Base-by-base conservation (phyloP, 2,329 filamentous ascomycete genomes). In the Ophiostoma piceae region DNA sequence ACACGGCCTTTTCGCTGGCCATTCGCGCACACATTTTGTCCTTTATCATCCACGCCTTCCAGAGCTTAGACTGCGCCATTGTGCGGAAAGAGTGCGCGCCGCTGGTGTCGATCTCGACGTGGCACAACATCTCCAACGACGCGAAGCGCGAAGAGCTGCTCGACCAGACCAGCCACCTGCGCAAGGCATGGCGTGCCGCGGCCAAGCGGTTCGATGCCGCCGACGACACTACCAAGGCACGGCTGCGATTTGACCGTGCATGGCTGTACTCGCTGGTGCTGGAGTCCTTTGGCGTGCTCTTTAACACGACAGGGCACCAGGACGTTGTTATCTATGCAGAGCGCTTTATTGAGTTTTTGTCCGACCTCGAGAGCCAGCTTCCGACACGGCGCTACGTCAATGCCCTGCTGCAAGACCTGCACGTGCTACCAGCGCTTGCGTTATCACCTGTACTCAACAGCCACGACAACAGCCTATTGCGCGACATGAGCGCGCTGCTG, bases 21-120 rank as follows among this genome's bases (percentile, higher is more conserved):
- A 85, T 97, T 69, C 88, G 92, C 72, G 91, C 90, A 9, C 89
- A 96, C 68, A 86, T 98, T n/a, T 82, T 99, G 29, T 90, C 87
- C 32, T 98, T 98, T 79, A 84, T 98, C 72, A 96, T 96, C 67
- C 88, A 90, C 74, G 92, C 94, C 47, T 99, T 97, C 77, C 94
- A 98, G 79, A 97, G 93, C 66, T 84, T 99, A 41, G 96, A 99
- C 78, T 94, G 89, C 77, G 86, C 87, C 51, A 86, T 96, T 70
- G 91, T 99, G 67, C 89, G 95, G 73, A 98, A 97, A 79, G 95
- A 99, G 82, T 98, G 95, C 79, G 95, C 94, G 7, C 92, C 96
- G 1, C 82, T 99, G 68, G 94, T 99, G 26, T 95, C 93, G 14
- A 97, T 99, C 75, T 90, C 92, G 0, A 92, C 95, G 75, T 99